phyloP scores from a whole-genome alignment of 108 stramenopile species.

The Conticribra guillardii region DNA sequence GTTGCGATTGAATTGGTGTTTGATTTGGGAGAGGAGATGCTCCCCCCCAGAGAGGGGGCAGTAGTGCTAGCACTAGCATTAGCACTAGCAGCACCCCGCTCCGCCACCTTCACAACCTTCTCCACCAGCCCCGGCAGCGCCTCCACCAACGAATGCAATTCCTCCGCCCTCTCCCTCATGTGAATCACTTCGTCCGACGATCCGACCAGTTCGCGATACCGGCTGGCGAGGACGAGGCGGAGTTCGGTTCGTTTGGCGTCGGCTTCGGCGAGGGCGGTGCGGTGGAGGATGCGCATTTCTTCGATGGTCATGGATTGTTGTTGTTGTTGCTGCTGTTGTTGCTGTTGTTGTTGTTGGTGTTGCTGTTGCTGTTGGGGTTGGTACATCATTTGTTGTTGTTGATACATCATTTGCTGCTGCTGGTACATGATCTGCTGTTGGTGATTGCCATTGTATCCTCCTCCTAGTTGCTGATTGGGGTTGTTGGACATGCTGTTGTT shows the following conservation, averaged over 20 bases:
- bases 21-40: too few species aligned
- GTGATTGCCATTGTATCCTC: too few species aligned
- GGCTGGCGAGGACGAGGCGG: conserved; percentile 81
- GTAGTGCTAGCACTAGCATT: background rate
- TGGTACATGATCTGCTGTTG: too few species aligned
- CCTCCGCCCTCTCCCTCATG: conserved; percentile 80
- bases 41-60: too few species aligned
- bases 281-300: conserved; percentile 85
- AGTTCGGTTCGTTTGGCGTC: conserved; percentile 89
- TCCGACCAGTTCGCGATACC: conserved; percentile 88
- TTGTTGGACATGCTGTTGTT: too few species aligned
- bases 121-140: conserved; percentile 70
- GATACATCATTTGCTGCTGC: too few species aligned
- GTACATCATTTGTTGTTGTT: too few species aligned
- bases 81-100: background rate
- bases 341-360: conserved; percentile 8
- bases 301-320: conserved; percentile 73
- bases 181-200: conserved; percentile 83
- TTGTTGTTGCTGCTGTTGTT: background rate
- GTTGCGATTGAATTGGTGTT: background rate
- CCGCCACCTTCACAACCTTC: conserved; percentile 41
- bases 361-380: conserved; percentile 4
- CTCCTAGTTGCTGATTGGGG: too few species aligned
- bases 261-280: conserved; percentile 71
- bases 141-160: conserved; percentile 70